Conservation (phyloP, 345 rosid species). For the Acer campestre region DNA sequence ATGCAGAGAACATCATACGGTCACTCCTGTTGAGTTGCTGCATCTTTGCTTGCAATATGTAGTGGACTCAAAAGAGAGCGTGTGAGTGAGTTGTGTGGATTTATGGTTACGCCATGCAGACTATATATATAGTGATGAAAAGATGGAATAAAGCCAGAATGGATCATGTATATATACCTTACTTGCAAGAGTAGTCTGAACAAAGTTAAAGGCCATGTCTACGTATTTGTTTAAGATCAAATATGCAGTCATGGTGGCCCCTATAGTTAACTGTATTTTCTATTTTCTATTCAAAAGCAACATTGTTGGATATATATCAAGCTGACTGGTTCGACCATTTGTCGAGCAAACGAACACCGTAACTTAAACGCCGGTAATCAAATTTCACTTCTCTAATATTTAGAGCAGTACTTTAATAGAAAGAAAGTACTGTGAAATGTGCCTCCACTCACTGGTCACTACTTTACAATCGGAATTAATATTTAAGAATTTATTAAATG, state of each 20-base stretch:
- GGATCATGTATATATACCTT: slow-evolving; percentile 22
- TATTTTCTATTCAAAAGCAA: not conserved
- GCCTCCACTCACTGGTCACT: no score
- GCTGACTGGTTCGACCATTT: not conserved
- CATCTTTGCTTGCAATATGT: not conserved
- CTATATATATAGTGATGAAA: slow-evolving; percentile 29
- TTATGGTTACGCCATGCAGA: not conserved
- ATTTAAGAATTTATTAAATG: not conserved
- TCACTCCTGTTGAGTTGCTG: slow-evolving; percentile 21
- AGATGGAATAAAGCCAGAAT: slow-evolving; percentile 5
- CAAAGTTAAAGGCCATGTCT: slow-evolving; percentile 18
- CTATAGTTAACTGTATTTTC: not conserved
- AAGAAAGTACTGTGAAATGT: not conserved
- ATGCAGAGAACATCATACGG: slow-evolving; percentile 28
- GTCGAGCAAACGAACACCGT: no score
- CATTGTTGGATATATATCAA: not conserved
- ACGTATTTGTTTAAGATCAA: no score
- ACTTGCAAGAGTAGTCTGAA: slow-evolving; percentile 19
- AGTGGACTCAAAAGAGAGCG: not conserved
- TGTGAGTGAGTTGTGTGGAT: slow-evolving; percentile 1
- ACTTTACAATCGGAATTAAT: not conserved
- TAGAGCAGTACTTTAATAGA: not conserved
- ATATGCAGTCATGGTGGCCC: not conserved
- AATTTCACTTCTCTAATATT: not conserved
- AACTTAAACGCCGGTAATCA: no score